Evolutionary conservation across 176 grass and related monocot species (phyloP).

Genomic region (Typha latifolia): DNA sequence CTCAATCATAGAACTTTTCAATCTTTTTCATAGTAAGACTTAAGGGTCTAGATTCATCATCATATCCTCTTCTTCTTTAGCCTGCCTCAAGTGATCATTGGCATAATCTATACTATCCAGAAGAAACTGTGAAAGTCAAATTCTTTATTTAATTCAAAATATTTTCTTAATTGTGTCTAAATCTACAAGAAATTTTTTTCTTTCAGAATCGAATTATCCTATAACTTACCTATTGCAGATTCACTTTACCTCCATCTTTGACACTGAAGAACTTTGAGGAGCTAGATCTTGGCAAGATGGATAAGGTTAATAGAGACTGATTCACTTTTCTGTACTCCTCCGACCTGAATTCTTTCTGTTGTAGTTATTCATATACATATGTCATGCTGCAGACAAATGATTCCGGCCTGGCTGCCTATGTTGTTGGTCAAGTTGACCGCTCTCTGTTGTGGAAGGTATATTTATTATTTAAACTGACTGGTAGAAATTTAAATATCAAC

Average conservation of each 20-base stretch:
- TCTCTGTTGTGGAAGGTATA: slow-evolving; percentile 86
- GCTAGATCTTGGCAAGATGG: slow-evolving; percentile 65
- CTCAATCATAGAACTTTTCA: too few species aligned
- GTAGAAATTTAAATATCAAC: too few species aligned
- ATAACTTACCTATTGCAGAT: slow-evolving; percentile 27
- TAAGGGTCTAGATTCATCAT: too few species aligned
- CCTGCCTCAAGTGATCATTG: too few species aligned
- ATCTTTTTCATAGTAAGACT: too few species aligned
- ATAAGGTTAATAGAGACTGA: slow-evolving; percentile 37
- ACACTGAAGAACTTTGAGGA: slow-evolving; percentile 74
- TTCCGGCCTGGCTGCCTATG: slow-evolving; percentile 61
- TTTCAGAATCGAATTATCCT: too few species aligned
- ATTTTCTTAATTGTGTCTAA: too few species aligned
- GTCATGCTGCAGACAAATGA: slow-evolving; percentile 53
- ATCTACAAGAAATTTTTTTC: too few species aligned
- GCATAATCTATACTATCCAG: too few species aligned
- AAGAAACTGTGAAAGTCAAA: too few species aligned
- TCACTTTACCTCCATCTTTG: slow-evolving; percentile 60
- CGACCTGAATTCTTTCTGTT: not conserved
- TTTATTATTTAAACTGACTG: not conserved
- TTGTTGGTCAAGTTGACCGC: slow-evolving; percentile 48
- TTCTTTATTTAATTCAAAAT: too few species aligned
- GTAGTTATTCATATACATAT: slow-evolving; percentile 19
- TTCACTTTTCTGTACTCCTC: not conserved
- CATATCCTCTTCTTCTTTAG: too few species aligned